These are phyloP conservation scores for Debaryomyces sp. DNA, from an alignment of 1,139 yeast species.

Conservation along the genomic window DNA sequence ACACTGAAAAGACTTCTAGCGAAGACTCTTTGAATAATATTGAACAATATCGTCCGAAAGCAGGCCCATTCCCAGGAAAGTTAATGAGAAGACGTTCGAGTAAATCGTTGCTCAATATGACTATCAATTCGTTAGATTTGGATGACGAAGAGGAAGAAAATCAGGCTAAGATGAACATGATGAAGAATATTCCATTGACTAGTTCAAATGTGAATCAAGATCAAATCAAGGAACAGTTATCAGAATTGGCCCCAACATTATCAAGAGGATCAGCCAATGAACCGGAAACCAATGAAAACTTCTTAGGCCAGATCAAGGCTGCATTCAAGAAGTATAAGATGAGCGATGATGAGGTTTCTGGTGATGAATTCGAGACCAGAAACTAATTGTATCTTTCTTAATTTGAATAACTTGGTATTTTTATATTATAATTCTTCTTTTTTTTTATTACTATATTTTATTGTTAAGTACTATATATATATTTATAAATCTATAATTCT, in stretches of 20 bases:
- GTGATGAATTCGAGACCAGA: conserved; percentile 64
- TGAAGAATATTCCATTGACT: conserved; percentile 2
- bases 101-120: conserved; percentile 65
- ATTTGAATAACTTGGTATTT: background rate
- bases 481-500: background rate
- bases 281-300: conserved; percentile 36
- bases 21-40: conserved; percentile 25
- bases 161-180: conserved; percentile 1
- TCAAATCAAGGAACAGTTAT: conserved; percentile 24
- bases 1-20: conserved; percentile 22
- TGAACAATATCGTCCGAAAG: conserved; percentile 40
- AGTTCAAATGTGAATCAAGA: background rate
- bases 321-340: conserved; percentile 54
- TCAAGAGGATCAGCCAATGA: conserved; percentile 39
- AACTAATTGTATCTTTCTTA: conserved; percentile 1
- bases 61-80: conserved; percentile 58
- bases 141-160: conserved; percentile 57
- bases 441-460: background rate
- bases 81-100: conserved; percentile 70
- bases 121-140: conserved; percentile 67
- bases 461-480: background rate
- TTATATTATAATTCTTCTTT: conserved; percentile 2
- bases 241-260: conserved; percentile 30
- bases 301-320: conserved; percentile 53
- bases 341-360: conserved; percentile 42